Percentiles rank a stretch among this genome's conserved stretches.
phyloP scores from a whole-genome alignment of 768 basidiomycete species.

The Suillus variegatus region DNA sequence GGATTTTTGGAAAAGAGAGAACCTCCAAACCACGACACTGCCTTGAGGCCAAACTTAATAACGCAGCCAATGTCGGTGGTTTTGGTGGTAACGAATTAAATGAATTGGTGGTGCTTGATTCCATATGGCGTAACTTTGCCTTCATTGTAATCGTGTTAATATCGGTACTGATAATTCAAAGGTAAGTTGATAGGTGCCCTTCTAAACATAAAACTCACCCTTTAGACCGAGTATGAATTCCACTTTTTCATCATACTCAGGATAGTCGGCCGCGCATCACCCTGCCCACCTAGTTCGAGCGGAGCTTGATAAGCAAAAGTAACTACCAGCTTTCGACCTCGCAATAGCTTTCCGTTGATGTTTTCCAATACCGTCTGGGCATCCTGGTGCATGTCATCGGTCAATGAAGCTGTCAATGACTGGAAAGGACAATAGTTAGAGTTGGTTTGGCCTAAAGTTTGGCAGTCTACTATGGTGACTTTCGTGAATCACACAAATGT shows the following conservation, averaged over 20 bases:
- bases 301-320: slow-evolving; percentile 90
- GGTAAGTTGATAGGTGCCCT: slow-evolving; percentile 14
- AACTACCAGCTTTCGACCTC: slow-evolving; percentile 88
- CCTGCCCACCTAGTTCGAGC: slow-evolving; percentile 32
- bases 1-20: not conserved
- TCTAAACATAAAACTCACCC: slow-evolving; percentile 29
- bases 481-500: no score
- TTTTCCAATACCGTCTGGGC: slow-evolving; percentile 73
- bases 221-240: slow-evolving; percentile 47
- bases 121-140: slow-evolving; percentile 88
- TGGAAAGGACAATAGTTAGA: not conserved
- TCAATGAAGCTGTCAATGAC: slow-evolving; percentile 4
- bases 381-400: slow-evolving; percentile 55
- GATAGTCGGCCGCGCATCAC: slow-evolving; percentile 78
- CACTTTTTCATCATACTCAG: slow-evolving; percentile 82
- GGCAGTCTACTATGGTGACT: no score
- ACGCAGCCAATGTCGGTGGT: slow-evolving; percentile 12
- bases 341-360: slow-evolving; percentile 77
- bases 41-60: not conserved
- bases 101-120: slow-evolving; percentile 28
- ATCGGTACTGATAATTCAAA: slow-evolving; percentile 53
- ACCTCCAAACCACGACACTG: not conserved
- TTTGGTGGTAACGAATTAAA: slow-evolving; percentile 23
- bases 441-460: no score
- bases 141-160: slow-evolving; percentile 95